Base-by-base conservation (phyloP, 345 rosid genomes). In the Eucalyptus regnans region DNA sequence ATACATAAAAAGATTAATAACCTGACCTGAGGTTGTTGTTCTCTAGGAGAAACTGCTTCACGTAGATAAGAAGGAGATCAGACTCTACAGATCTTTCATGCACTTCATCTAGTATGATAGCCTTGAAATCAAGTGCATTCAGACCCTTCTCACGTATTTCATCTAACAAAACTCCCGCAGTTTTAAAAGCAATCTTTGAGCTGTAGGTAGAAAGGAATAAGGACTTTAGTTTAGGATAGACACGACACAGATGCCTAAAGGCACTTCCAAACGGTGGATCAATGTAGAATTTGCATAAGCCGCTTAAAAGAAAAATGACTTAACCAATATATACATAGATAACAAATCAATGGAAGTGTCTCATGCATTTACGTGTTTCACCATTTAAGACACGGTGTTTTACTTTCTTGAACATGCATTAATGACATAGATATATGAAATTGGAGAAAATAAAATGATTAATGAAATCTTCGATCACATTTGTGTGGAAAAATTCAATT, bases 31-130 rank as follows among this genome's bases (percentile, higher is more conserved):
- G 91, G 89, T 93, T 94, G 56, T 93, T 94, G 86, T 92, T 97
- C 93, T 90, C 96, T 92, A 92, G 86, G 86, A 97, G 94, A 92
- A 97, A 94, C 91, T 97, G 99, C 93, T 96, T 97, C 89, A 97
- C 90, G 88, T 97, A 96, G 88, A 96, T 95, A 90, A 97, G 97
- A 91, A 94, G 95, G 90, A 97, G 95, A 92, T 97, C 99, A 12
- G 99, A 97, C 92, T 97, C 99, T 41, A 96, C 93, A 15, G 99
- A 97, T 94, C 99, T 95, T 96, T 97, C 99, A 91, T 97, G 99
- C 89, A 97, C 99, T 93, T 97, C 99, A 92, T 97, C 99, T 89
- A 97, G 98, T 93, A 97, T 94, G 90, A 97, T 93, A 86, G 93
- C 99, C 93, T 96, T 96, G 94, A 95, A 96, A 71, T 95, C 93